Evolutionary conservation across 1,139 yeast species (phyloP).

Genomic region (Candida tetrigidarum): DNA sequence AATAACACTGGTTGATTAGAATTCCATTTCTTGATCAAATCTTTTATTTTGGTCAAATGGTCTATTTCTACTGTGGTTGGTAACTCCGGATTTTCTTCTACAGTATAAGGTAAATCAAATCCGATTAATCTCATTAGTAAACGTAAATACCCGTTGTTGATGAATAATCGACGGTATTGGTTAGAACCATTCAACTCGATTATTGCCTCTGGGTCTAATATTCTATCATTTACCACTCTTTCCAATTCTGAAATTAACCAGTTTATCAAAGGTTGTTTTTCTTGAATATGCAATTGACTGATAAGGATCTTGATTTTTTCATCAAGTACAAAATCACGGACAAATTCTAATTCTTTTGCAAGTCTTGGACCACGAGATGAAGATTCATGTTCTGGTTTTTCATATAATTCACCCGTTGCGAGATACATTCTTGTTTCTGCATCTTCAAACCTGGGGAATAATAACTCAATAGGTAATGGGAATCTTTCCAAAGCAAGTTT

Average conservation of each 20-base stretch:
- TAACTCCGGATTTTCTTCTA: constrained; percentile 38
- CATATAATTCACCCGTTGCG: constrained; percentile 54
- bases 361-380: constrained; percentile 25
- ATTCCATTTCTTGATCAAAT: constrained; percentile 37
- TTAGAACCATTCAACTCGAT: constrained; percentile 23
- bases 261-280: constrained; percentile 40
- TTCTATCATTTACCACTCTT: constrained; percentile 28
- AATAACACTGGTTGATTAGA: constrained; percentile 36
- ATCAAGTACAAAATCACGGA: constrained; percentile 35
- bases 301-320: constrained; percentile 50
- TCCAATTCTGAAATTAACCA: constrained; percentile 49
- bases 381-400: constrained; percentile 24
- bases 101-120: constrained; percentile 41
- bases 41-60: constrained; percentile 25
- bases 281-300: constrained; percentile 52
- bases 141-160: constrained; percentile 41
- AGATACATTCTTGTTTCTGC: constrained; percentile 39
- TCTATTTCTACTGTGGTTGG: constrained; percentile 24
- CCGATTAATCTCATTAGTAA: constrained; percentile 36
- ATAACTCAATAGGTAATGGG: constrained; percentile 70
- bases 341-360: constrained; percentile 45
- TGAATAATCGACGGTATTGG: constrained; percentile 29
- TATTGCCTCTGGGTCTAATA: constrained; percentile 19
- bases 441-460: constrained; percentile 66
- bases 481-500: constrained; percentile 49